Evolutionary conservation across 352 stramenopile species (phyloP).

Genomic region (Hyaloperonospora brassicae): DNA sequence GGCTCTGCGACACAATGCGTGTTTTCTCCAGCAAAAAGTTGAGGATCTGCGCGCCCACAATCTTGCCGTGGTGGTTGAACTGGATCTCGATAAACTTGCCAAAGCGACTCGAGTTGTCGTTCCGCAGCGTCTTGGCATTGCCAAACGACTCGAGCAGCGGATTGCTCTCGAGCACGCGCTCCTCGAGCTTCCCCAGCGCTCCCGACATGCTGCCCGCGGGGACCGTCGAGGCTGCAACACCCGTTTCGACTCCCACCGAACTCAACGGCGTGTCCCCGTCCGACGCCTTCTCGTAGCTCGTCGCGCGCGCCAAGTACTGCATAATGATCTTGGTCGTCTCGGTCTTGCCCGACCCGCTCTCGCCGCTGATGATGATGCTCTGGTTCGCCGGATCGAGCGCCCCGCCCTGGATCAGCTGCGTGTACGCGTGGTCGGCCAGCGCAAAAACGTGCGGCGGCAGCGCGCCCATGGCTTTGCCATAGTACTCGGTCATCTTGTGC

Average conservation of each 20-base stretch:
- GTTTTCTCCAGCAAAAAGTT: slow-evolving; percentile 95
- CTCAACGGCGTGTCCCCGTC: slow-evolving; percentile 14
- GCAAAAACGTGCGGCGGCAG: slow-evolving; percentile 88
- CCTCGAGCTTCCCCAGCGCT: slow-evolving; percentile 78
- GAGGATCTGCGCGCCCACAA: slow-evolving; percentile 85
- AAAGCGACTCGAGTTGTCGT: slow-evolving; percentile 96
- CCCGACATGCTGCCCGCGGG: slow-evolving; percentile 82
- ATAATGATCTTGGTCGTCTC: slow-evolving; percentile 91
- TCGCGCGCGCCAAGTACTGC: slow-evolving; percentile 79
- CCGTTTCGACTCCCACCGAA: not conserved
- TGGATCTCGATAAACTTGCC: slow-evolving; percentile 97
- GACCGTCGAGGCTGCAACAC: slow-evolving; percentile 16
- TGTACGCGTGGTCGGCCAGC: slow-evolving; percentile 84
- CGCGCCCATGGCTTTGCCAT: slow-evolving; percentile 68
- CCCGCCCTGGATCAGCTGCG: slow-evolving; percentile 77
- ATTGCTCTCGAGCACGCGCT: slow-evolving; percentile 84
- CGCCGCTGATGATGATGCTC: slow-evolving; percentile 90
- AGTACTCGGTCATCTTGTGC: slow-evolving; percentile 83
- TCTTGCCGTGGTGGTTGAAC: slow-evolving; percentile 90
- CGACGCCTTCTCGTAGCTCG: slow-evolving; percentile 53
- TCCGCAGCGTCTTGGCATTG: slow-evolving; percentile 92
- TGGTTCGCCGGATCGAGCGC: slow-evolving; percentile 80
- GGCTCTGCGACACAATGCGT: slow-evolving; percentile 85
- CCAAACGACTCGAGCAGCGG: slow-evolving; percentile 86
- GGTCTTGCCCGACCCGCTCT: slow-evolving; percentile 86